A percentile compares a stretch with the other conserved stretches of the same genome.
phyloP scores from a whole-genome alignment of 352 stramenopile genomes.

The Phytophthora megakarya region DNA sequence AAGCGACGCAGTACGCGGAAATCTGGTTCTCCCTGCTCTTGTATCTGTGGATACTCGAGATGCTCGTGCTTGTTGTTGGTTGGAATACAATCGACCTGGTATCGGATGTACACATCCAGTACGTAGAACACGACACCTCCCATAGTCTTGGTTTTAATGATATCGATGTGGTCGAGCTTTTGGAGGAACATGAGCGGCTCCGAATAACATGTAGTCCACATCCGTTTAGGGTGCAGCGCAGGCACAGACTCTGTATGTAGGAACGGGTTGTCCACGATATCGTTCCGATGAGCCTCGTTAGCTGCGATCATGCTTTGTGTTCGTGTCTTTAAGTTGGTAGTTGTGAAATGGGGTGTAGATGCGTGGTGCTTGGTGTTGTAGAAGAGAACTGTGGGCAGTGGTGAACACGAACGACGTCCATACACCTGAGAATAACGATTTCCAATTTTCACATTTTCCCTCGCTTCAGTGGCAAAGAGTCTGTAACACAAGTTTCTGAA shows the following conservation, averaged over 20 bases:
- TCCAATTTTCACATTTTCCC: too few relatives aligned
- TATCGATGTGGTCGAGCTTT: constrained; percentile 49
- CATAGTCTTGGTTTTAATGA: constrained; percentile 34
- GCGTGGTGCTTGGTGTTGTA: neutral
- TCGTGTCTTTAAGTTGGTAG: constrained; percentile 6
- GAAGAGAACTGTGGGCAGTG: constrained; percentile 1
- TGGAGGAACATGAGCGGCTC: constrained; percentile 38
- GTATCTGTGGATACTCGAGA: neutral
- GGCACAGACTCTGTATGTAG: constrained; percentile 11
- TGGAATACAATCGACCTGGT: constrained; percentile 51
- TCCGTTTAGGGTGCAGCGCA: constrained; percentile 25
- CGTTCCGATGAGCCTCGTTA: neutral
- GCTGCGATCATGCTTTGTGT: constrained; percentile 1
- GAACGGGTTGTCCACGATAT: constrained; percentile 9
- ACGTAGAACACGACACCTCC: constrained; percentile 52
- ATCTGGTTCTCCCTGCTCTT: constrained; percentile 18
- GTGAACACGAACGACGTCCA: constrained; percentile 1
- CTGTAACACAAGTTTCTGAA: neutral
- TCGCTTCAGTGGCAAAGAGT: too few relatives aligned
- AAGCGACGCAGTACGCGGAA: constrained; percentile 39
- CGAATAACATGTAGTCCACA: constrained; percentile 36
- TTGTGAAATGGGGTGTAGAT: constrained; percentile 19
- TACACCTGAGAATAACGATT: neutral
- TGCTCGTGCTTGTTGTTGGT: constrained; percentile 35
- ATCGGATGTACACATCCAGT: constrained; percentile 53